These are phyloP conservation scores for rapeseed (Brassica napus) DNA, from an alignment of 345 rosid species.

Conservation along the genomic window DNA sequence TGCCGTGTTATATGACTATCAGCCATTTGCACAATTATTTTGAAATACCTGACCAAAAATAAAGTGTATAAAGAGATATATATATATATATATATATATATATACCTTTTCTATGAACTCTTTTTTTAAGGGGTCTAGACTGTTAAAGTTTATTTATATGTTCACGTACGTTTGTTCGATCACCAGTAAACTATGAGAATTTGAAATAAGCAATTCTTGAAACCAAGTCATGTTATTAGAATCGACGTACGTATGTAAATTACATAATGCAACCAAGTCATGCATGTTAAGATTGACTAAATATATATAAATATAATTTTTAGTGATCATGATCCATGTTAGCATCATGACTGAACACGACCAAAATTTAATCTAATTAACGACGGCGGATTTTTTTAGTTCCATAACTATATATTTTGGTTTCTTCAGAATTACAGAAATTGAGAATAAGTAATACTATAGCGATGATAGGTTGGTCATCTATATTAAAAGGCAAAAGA, in stretches of 20 bases:
- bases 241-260: neutral
- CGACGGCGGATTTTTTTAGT: neutral
- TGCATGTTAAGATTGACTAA: neutral
- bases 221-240: neutral
- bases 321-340: neutral
- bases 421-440: neutral
- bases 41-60: too few relatives aligned
- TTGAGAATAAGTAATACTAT: conserved; percentile 8
- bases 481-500: conserved; percentile 7
- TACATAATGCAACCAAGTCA: neutral
- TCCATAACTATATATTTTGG: neutral
- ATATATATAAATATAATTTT: neutral
- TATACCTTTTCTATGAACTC: too few relatives aligned
- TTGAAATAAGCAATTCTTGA: neutral
- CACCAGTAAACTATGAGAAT: too few relatives aligned
- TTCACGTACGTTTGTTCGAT: too few relatives aligned
- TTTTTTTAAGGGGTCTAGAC: too few relatives aligned
- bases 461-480: conserved; percentile 25
- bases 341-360: neutral
- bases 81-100: too few relatives aligned
- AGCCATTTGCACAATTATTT: conserved; percentile 1
- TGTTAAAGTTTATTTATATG: too few relatives aligned
- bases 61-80: neutral
- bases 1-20: neutral
- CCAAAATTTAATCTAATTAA: neutral